Evolutionary conservation across 495 filamentous ascomycete species (phyloP), one percentile per base, ranked within the genome.

Genomic region (Talaromyces stipitatus): DNA sequence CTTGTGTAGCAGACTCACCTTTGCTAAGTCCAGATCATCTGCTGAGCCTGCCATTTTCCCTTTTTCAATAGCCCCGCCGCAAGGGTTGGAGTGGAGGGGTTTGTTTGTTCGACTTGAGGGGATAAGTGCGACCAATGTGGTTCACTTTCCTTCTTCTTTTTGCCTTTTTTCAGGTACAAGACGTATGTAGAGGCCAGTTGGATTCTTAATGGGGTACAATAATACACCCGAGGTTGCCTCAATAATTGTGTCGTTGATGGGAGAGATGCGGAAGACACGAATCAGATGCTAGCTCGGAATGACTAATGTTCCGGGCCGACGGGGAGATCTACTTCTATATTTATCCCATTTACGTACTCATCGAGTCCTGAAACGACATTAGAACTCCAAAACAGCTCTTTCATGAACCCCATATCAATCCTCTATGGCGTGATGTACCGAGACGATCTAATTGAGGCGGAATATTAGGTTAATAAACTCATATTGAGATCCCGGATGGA

Each of bases 11-110:
- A 26, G 43, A 14, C n/a, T 7, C 30, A 51, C 48, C 48, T 51
- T 51, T 51, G 48, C 48, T 30, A 51, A 51, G 27, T 51, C 48
- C 27, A 51, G 12, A 26, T 51, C 27, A 18, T 51, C 48, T 30
- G 18, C 43, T 47, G 43, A 47, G 23, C 48, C 27, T 28, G 48
- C 27, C 48, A 51, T 51, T 16, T n/a, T 51, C 27, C 26, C 24
- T 51, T 20, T 14, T 30, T 9, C 8, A 11, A 51, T 51, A 28
- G 43, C 43, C 43, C 36, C 36, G 36, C 36, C 36, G 36, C 18
- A 18, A 20, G 36, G 36, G 36, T 18, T 16, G n/a, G 9, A 18
- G 36, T 41, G n/a, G n/a, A 16, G 36, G 36, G 36, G n/a, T 41
- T 41, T 41, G 36, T 20, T 41, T 41, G 11, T 8, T 41, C 36